Conservation (phyloP, 441 rosid genomes). For the Erysimum cheiri region DNA sequence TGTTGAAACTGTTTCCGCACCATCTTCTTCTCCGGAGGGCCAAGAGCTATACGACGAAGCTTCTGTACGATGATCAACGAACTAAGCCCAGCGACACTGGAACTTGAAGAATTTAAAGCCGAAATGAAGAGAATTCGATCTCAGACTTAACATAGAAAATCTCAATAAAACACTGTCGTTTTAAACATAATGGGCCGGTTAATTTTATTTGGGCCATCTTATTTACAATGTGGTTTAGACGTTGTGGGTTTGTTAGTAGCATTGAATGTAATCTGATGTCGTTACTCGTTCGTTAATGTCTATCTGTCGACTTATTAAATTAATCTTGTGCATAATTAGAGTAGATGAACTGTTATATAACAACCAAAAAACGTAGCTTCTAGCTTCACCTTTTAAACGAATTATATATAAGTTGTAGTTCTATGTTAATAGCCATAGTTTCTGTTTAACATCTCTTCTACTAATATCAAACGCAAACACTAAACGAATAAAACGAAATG, state of each 20-base stretch:
- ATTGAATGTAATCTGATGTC: not conserved
- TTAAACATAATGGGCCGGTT: not conserved
- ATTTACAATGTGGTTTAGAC: not conserved
- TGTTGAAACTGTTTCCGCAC: slow-evolving; percentile 60
- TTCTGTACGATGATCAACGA: slow-evolving; percentile 33
- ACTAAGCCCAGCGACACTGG: slow-evolving; percentile 10
- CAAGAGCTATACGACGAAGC: slow-evolving; percentile 12
- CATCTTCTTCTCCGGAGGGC: slow-evolving; percentile 46
- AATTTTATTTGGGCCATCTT: slow-evolving; percentile 1
- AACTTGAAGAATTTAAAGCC: slow-evolving; percentile 8
- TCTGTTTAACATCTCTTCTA: not conserved
- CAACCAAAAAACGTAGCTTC: slow-evolving; percentile 31
- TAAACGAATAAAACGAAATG: not conserved
- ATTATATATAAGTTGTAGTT: slow-evolving; percentile 6
- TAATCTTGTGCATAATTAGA: not conserved
- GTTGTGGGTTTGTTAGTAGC: slow-evolving; percentile 8
- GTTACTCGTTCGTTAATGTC: not conserved
- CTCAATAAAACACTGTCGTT: not conserved
- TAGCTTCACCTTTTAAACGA: slow-evolving; percentile 27
- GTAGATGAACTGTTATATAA: slow-evolving; percentile 41
- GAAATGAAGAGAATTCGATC: slow-evolving; percentile 20
- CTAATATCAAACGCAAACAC: not conserved
- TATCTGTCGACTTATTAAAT: not conserved
- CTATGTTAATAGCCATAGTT: slow-evolving; percentile 11
- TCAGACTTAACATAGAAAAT: not conserved